Percentiles rank a stretch among this genome's conserved stretches.
Conservation (phyloP, 495 filamentous ascomycete species). For the Apiosordaria backusii region DNA sequence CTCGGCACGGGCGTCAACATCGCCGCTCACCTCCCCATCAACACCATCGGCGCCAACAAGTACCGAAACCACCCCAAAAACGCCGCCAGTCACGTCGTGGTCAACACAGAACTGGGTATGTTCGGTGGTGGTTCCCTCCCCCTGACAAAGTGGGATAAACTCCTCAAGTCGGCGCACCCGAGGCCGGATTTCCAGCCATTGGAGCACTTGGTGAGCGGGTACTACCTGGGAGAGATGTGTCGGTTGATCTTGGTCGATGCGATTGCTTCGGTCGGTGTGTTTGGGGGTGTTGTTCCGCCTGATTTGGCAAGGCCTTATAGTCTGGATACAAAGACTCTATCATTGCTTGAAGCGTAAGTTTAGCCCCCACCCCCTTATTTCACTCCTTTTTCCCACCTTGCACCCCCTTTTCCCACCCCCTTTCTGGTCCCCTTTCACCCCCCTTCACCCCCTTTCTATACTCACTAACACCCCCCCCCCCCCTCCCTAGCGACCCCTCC, state of each 20-base stretch:
- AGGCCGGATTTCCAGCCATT: slow-evolving; percentile 80
- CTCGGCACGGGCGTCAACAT: slow-evolving; percentile 57
- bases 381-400: neutral
- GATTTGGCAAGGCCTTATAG: slow-evolving; percentile 52
- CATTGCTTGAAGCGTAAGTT: slow-evolving; percentile 56
- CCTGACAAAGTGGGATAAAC: slow-evolving; percentile 68
- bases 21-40: slow-evolving; percentile 51
- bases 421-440: too few relatives aligned
- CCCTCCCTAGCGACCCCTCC: slow-evolving; percentile 34
- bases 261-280: slow-evolving; percentile 49
- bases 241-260: slow-evolving; percentile 66
- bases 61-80: slow-evolving; percentile 49
- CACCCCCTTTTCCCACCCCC: neutral
- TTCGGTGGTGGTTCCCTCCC: slow-evolving; percentile 66
- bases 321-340: slow-evolving; percentile 58
- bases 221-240: slow-evolving; percentile 80
- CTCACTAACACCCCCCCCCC: slow-evolving; percentile 13
- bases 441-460: neutral
- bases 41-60: slow-evolving; percentile 49
- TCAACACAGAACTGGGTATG: slow-evolving; percentile 88
- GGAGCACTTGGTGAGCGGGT: slow-evolving; percentile 77
- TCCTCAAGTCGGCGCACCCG: slow-evolving; percentile 59
- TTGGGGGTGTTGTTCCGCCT: slow-evolving; percentile 55
- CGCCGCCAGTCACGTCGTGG: slow-evolving; percentile 54
- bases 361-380: neutral